Percentiles rank a stretch among this genome's conserved stretches.
These are phyloP conservation scores for Kwoniella shivajii DNA, from an alignment of 1,284 basidiomycete genomes.

Conservation along the genomic window DNA sequence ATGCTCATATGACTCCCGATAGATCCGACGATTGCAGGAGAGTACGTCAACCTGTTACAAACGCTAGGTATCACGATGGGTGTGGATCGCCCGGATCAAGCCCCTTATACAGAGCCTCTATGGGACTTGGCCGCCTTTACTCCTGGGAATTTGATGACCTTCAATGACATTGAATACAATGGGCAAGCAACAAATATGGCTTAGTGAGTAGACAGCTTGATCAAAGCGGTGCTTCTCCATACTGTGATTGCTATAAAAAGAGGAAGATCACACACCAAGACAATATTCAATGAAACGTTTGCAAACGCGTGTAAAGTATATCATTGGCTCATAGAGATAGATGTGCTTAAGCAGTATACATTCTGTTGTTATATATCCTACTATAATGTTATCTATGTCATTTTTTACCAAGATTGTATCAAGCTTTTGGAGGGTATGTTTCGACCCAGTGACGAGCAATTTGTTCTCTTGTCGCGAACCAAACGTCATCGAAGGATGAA, in stretches of 20 bases:
- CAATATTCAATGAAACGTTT: no score
- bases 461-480: slow-evolving; percentile 55
- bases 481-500: slow-evolving; percentile 48
- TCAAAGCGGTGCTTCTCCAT: no score
- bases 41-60: slow-evolving; percentile 22
- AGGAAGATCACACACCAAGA: no score
- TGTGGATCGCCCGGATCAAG: background rate
- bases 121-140: slow-evolving; percentile 24
- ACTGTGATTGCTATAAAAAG: no score
- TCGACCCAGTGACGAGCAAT: slow-evolving; percentile 51
- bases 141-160: slow-evolving; percentile 9
- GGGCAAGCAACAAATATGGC: no score
- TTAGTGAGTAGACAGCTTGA: no score
- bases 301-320: no score
- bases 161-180: no score
- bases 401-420: background rate
- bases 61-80: slow-evolving; percentile 15
- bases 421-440: slow-evolving; percentile 20
- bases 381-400: background rate
- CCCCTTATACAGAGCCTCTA: slow-evolving; percentile 4
- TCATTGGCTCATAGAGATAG: no score
- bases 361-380: slow-evolving; percentile 3
- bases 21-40: slow-evolving; percentile 18
- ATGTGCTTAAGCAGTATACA: no score
- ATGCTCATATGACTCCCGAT: background rate